Conservation (phyloP, 352 stramenopile species). For the Phytophthora sojae region DNA sequence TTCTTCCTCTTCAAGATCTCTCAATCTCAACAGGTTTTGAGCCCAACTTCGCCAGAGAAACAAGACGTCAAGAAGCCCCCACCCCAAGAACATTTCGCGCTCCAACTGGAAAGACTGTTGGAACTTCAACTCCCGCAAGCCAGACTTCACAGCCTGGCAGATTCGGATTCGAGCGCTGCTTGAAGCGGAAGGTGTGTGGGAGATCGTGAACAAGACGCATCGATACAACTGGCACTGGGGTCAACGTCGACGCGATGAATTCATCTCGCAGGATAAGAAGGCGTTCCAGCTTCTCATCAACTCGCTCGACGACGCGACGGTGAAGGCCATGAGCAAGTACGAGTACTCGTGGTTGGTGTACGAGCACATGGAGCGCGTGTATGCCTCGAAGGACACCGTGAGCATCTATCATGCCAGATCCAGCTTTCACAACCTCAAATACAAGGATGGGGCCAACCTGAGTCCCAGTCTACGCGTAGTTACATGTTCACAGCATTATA, state of each 20-base stretch:
- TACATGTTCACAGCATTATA: too few species aligned
- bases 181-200: slow-evolving; percentile 7
- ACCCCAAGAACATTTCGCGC: not conserved
- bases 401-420: slow-evolving; percentile 7
- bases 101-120: slow-evolving; percentile 18
- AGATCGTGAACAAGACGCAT: not conserved
- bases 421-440: slow-evolving; percentile 9
- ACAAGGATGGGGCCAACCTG: slow-evolving; percentile 15
- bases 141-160: slow-evolving; percentile 8
- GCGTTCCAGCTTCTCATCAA: slow-evolving; percentile 20
- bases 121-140: slow-evolving; percentile 17
- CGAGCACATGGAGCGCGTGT: slow-evolving; percentile 14
- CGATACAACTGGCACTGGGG: not conserved
- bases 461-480: too few species aligned
- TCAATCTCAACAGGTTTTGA: not conserved
- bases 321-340: slow-evolving; percentile 22
- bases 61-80: not conserved
- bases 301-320: slow-evolving; percentile 19
- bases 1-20: not conserved
- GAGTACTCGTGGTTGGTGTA: slow-evolving; percentile 12
- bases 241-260: not conserved
- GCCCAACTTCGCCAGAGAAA: not conserved
- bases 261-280: slow-evolving; percentile 8
- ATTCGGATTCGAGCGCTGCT: slow-evolving; percentile 3
- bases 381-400: slow-evolving; percentile 12